phyloP scores from a whole-genome alignment of 176 grass and related monocot genomes.

The Thalia dealbata region DNA sequence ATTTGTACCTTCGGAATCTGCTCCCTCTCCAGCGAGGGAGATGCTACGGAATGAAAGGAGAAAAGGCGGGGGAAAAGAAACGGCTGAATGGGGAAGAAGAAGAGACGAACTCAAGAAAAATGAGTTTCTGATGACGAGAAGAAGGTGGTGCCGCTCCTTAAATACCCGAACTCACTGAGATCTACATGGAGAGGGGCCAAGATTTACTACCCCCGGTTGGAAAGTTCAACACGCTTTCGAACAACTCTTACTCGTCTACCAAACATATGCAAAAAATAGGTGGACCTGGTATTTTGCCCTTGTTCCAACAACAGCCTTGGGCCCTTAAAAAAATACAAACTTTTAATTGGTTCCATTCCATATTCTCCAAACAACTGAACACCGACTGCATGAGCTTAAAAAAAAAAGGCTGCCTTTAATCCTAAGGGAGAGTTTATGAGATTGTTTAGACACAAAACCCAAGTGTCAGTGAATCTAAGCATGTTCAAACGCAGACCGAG shows the following conservation, averaged over 20 bases:
- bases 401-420: neutral
- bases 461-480: neutral
- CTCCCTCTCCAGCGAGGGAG: neutral
- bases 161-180: neutral
- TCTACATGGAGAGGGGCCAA: neutral
- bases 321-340: neutral
- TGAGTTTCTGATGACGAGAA: neutral
- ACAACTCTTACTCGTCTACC: neutral
- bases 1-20: neutral
- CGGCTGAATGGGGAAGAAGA: neutral
- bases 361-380: neutral
- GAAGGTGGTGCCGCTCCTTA: neutral
- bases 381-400: neutral
- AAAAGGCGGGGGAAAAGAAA: neutral
- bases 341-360: neutral
- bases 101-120: neutral
- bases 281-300: neutral
- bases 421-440: neutral
- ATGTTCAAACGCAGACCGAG: neutral
- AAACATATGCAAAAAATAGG: neutral
- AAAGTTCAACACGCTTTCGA: slow-evolving; percentile 3
- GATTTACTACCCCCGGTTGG: neutral
- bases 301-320: neutral
- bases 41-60: neutral
- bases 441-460: neutral